A percentile compares a stretch with the other conserved stretches of the same genome.
Evolutionary conservation across 1,284 basidiomycete genomes (phyloP).

Genomic region (Bjerkandera adusta): DNA sequence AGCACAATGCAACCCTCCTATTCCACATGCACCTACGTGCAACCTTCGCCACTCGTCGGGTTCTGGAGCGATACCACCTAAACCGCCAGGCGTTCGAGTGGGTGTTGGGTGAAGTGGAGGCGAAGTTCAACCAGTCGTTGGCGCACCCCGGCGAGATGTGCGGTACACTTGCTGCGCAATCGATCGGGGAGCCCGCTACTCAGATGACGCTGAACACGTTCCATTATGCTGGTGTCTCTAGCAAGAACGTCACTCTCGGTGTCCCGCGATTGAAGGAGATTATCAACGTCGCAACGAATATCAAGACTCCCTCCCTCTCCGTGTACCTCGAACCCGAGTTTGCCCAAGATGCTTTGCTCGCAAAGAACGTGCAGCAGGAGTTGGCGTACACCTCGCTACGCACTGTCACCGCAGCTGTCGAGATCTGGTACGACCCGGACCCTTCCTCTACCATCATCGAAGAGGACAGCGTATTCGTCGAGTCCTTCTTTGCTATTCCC

Average conservation of each 20-base stretch:
- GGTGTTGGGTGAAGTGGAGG: constrained; percentile 95
- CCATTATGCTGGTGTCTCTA: constrained; percentile 98
- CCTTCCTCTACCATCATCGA: constrained; percentile 92
- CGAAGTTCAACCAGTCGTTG: constrained; percentile 90
- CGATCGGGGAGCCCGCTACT: constrained; percentile 98
- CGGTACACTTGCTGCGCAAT: constrained; percentile 96
- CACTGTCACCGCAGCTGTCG: constrained; percentile 93
- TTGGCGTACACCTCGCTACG: constrained; percentile 93
- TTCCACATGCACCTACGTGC: constrained; percentile 95
- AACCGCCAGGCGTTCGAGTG: constrained; percentile 94
- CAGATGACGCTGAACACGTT: constrained; percentile 99
- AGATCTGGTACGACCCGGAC: constrained; percentile 98
- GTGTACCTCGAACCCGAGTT: constrained; percentile 85
- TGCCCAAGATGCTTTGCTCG: constrained; percentile 57
- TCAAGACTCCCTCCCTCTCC: constrained; percentile 95
- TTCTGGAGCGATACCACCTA: constrained; percentile 85
- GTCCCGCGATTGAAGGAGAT: constrained; percentile 98
- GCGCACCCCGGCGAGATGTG: constrained; percentile 99
- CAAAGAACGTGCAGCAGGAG: constrained; percentile 91
- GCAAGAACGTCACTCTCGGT: constrained; percentile 97
- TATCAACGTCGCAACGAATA: constrained; percentile 98
- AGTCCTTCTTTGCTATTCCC: constrained; percentile 99
- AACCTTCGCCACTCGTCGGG: constrained; percentile 79
- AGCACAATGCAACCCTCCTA: constrained; percentile 87
- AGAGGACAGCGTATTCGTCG: constrained; percentile 95